Conservation (phyloP, 2,329 filamentous ascomycete genomes). For the Didymella sp. region DNA sequence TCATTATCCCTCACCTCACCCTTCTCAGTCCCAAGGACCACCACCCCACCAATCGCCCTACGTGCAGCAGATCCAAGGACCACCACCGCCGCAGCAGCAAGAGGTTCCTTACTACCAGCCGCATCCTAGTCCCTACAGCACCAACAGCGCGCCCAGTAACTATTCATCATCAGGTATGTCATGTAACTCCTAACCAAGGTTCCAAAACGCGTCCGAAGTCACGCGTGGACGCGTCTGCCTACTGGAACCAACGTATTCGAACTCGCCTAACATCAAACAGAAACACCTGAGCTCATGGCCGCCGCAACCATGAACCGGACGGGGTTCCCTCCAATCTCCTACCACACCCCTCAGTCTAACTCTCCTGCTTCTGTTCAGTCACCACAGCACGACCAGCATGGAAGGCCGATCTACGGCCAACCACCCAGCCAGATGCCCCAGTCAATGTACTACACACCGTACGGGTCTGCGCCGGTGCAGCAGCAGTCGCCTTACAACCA, state of each 20-base stretch:
- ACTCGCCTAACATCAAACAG: conserved; percentile 66
- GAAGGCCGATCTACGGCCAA: conserved; percentile 81
- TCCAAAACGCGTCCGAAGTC: conserved; percentile 10
- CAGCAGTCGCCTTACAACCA: conserved; percentile 65
- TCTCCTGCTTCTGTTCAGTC: conserved; percentile 93
- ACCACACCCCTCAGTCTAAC: conserved; percentile 94
- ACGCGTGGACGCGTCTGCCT: conserved; percentile 16
- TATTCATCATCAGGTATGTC: conserved; percentile 74
- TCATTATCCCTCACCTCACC: conserved; percentile 72
- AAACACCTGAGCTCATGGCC: conserved; percentile 74
- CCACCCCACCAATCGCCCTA: conserved; percentile 66
- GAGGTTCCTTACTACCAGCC: conserved; percentile 78
- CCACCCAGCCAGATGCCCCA: conserved; percentile 79
- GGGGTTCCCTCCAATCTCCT: conserved; percentile 80
- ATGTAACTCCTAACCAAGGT: conserved; percentile 1
- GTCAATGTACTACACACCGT: conserved; percentile 77
- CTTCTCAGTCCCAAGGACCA: conserved; percentile 63
- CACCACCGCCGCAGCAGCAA: conserved; percentile 67
- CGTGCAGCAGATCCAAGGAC: conserved; percentile 68
- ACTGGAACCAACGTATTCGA: conserved; percentile 7
- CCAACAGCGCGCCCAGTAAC: conserved; percentile 79
- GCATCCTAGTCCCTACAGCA: conserved; percentile 84
- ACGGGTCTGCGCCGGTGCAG: conserved; percentile 56
- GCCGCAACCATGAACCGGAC: conserved; percentile 70
- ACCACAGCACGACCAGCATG: conserved; percentile 87